These are phyloP conservation scores for Argentina anserina DNA, from an alignment of 306 rosid species.

Conservation along the genomic window DNA sequence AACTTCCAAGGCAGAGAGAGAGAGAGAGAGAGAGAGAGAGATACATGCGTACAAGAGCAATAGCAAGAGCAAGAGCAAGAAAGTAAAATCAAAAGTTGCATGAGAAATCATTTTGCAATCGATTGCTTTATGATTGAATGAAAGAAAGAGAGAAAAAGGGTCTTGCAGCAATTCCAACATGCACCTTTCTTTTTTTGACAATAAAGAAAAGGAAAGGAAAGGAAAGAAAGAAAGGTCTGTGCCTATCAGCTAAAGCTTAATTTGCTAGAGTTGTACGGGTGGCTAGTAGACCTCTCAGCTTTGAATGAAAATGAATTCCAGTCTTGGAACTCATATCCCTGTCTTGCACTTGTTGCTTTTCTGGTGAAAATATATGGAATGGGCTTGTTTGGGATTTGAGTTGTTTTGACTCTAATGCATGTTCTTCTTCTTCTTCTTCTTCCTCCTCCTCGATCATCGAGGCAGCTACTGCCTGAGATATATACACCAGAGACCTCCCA, in stretches of 20 bases:
- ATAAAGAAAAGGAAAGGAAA: neutral
- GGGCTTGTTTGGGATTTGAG: slow-evolving; percentile 19
- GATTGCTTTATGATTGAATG: slow-evolving; percentile 71
- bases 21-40: no score
- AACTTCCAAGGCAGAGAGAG: slow-evolving; percentile 11
- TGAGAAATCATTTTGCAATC: slow-evolving; percentile 73
- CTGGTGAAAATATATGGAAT: slow-evolving; percentile 12
- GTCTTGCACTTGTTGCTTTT: slow-evolving; percentile 13
- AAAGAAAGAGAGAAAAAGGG: slow-evolving; percentile 26
- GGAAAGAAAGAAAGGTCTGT: neutral
- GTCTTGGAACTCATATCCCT: neutral
- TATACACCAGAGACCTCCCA: neutral
- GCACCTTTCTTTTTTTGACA: slow-evolving; percentile 36
- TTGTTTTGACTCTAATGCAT: slow-evolving; percentile 22
- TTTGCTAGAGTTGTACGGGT: no score
- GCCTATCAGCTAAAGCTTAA: no score
- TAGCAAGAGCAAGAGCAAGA: neutral
- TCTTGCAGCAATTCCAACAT: slow-evolving; percentile 35
- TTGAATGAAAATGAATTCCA: neutral
- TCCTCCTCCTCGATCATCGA: neutral
- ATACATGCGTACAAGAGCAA: neutral
- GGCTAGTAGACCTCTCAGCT: neutral
- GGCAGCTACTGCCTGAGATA: neutral
- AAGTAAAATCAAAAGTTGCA: slow-evolving; percentile 18
- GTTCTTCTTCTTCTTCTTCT: neutral